Base-by-base conservation (phyloP, 495 filamentous ascomycete genomes). In the Penicillium herquei region DNA sequence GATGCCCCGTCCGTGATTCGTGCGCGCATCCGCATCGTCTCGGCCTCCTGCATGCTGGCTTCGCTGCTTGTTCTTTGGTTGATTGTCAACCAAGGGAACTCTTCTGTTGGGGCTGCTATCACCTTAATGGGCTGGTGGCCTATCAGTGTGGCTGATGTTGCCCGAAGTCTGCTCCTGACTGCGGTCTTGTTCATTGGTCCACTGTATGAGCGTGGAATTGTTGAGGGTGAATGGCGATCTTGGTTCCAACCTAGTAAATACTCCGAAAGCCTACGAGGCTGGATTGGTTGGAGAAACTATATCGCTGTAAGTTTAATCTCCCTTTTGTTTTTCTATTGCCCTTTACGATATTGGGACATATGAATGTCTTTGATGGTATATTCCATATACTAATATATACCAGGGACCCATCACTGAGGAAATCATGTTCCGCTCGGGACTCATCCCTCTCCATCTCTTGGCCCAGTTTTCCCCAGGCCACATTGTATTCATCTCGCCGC, bases 391-490 rank as follows among this genome's bases (percentile, higher is more conserved):
- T 65, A 30, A 61, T 41, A 31, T 37, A 51, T 21, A 12, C 55
- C 65, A 92, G 89, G 93, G 90, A 43, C 94, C 94, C 0, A 69
- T 94, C 35, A 96, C 89, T 9, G 94, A 98, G 76, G 94, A 98
- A 70, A 64, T 96, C 49, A 87, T 98, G 67, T 98, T 96, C 75
- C 90, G 94, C 68, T 88, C 89, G 3, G 81, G 87, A 44, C 82
- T 94, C 43, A 78, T 96, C 48, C 89, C 92, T 6, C 78, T 96
- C 3, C 86, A 96, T 66, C 71, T 96, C 6, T 71, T 93, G n/a
- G 83, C 91, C n/a, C 78, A 79, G 32, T 69, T 81, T 7, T 73
- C 81, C 3, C 70, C 84, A 2, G 70, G 70, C 0, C 75, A 72
- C 5, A 85, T 89, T 59, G 78, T 96, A 63, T 91, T 94, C 69